A percentile compares a stretch with the other conserved stretches of the same genome.
These are phyloP conservation scores for Hypoxylon fuscum DNA, from an alignment of 495 filamentous ascomycete species.

Conservation along the genomic window DNA sequence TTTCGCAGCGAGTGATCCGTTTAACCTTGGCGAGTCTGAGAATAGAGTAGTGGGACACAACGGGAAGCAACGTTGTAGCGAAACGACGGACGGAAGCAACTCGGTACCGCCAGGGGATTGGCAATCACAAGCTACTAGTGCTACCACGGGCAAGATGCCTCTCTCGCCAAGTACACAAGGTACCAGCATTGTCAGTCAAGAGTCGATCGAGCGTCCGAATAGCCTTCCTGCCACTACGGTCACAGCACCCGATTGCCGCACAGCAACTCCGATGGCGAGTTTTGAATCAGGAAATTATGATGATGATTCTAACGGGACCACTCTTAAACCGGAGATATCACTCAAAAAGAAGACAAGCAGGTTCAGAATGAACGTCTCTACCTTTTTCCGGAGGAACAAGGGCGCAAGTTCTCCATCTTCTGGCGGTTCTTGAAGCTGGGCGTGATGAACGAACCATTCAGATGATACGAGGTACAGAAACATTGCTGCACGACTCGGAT, in stretches of 20 bases:
- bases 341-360: constrained; percentile 60
- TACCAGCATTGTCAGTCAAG: constrained; percentile 63
- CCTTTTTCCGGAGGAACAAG: constrained; percentile 55
- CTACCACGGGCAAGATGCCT: constrained; percentile 64
- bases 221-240: constrained; percentile 52
- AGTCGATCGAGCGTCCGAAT: constrained; percentile 55
- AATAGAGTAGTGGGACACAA: constrained; percentile 43
- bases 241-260: constrained; percentile 47
- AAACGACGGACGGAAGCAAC: constrained; percentile 60
- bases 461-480: constrained; percentile 10
- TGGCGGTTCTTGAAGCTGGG: constrained; percentile 32
- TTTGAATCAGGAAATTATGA: constrained; percentile 38
- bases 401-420: constrained; percentile 51
- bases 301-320: constrained; percentile 43
- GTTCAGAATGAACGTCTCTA: constrained; percentile 57
- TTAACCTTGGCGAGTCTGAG: constrained; percentile 41
- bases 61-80: constrained; percentile 58
- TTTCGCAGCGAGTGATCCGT: constrained; percentile 48
- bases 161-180: constrained; percentile 67
- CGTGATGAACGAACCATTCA: not conserved
- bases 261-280: constrained; percentile 26
- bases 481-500: constrained; percentile 4
- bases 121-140: constrained; percentile 64
- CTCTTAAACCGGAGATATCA: constrained; percentile 42
- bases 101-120: constrained; percentile 61